Percentiles rank a stretch among this genome's conserved stretches.
phyloP scores from a whole-genome alignment of 2,329 filamentous ascomycete genomes.

The Aspergillus sp. region DNA sequence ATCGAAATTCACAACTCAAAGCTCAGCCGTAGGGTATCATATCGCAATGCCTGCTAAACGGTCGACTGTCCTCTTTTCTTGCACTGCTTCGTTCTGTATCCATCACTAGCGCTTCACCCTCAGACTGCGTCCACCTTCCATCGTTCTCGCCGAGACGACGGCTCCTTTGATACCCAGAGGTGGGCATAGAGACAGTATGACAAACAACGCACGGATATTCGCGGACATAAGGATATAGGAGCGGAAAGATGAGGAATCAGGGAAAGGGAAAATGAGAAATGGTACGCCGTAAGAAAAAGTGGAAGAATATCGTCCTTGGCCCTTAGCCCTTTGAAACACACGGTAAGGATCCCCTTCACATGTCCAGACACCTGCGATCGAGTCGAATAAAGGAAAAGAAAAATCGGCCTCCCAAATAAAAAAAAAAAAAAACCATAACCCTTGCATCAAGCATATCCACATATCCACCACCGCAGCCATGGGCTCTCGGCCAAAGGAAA shows the following conservation, averaged over 20 bases:
- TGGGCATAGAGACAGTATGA: conserved; percentile 2
- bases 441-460: conserved; percentile 23
- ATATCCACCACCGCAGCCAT: conserved; percentile 15
- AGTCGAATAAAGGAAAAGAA: conserved; percentile 15
- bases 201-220: conserved; percentile 6
- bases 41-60: conserved; percentile 44
- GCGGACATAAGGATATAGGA: conserved; percentile 2
- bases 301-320: conserved; percentile 15
- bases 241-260: background rate
- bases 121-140: background rate
- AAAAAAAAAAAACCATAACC: conserved; percentile 18
- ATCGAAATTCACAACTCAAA: conserved; percentile 27
- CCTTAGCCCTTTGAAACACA: conserved; percentile 16
- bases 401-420: conserved; percentile 15
- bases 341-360: conserved; percentile 13
- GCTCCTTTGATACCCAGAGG: background rate
- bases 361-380: conserved; percentile 22
- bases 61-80: conserved; percentile 34
- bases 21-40: conserved; percentile 45
- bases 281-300: conserved; percentile 12
- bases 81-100: conserved; percentile 13
- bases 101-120: background rate
- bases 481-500: conserved; percentile 5
- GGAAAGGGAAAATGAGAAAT: conserved; percentile 8
- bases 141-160: background rate